Percentiles rank a stretch among this genome's conserved stretches.
These are phyloP conservation scores for Nosema muscidifuracis DNA, from an alignment of 371 early-diverging fungal species.

Conservation along the genomic window DNA sequence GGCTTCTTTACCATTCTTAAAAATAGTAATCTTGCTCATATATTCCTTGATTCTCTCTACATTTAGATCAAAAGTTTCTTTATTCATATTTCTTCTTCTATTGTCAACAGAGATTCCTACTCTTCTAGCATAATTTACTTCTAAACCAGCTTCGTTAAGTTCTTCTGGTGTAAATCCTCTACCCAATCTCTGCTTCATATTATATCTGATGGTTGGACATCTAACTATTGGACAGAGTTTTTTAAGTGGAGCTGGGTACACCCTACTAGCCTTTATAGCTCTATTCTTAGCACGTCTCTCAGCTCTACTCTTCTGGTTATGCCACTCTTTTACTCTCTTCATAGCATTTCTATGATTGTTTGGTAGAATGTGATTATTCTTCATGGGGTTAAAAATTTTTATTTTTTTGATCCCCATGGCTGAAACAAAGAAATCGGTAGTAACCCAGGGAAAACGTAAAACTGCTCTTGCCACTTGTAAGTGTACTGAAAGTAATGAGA, in stretches of 20 bases:
- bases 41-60: constrained; percentile 90
- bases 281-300: constrained; percentile 76
- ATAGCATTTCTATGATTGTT: constrained; percentile 96
- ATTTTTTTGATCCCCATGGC: constrained; percentile 29
- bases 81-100: constrained; percentile 89
- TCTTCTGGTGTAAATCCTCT: constrained; percentile 97
- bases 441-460: constrained; percentile 69
- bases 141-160: constrained; percentile 86
- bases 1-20: constrained; percentile 53
- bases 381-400: constrained; percentile 59
- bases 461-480: constrained; percentile 96
- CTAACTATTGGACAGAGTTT: constrained; percentile 91
- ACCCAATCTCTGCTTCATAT: constrained; percentile 91
- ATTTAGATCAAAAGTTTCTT: constrained; percentile 84
- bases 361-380: constrained; percentile 93
- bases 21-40: constrained; percentile 64
- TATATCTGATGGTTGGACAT: constrained; percentile 93
- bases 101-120: constrained; percentile 95
- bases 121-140: constrained; percentile 81
- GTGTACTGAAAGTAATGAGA: constrained; percentile 89
- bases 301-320: constrained; percentile 93
- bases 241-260: constrained; percentile 91
- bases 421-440: constrained; percentile 39
- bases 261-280: constrained; percentile 81
- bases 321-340: constrained; percentile 93